Conservation (phyloP, 1,284 basidiomycete genomes). For the Ceratobasidium sp. region DNA sequence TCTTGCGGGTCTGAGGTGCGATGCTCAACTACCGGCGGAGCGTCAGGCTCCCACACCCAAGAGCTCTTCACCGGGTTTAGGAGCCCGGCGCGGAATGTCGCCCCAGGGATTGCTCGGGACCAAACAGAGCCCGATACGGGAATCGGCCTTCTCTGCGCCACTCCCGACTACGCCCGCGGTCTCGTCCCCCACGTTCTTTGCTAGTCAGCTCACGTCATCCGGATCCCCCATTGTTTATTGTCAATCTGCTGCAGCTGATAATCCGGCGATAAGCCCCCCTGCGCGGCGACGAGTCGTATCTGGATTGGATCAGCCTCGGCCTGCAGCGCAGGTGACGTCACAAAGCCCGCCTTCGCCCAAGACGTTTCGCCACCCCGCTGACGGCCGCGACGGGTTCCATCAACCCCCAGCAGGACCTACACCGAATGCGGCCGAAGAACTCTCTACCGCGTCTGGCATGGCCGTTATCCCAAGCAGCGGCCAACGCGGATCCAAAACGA, state of each 20-base stretch:
- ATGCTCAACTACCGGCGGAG: conserved; percentile 27
- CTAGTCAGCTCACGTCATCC: background rate
- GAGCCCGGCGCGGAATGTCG: conserved; percentile 18
- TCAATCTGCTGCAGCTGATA: background rate
- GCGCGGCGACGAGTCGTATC: background rate
- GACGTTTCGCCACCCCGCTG: conserved; percentile 18
- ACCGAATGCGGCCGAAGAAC: background rate
- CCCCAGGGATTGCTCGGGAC: conserved; percentile 9
- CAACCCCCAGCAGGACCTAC: background rate
- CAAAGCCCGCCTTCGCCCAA: background rate
- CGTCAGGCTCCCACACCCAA: background rate
- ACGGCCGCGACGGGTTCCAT: conserved; percentile 20
- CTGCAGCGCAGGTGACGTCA: conserved; percentile 6
- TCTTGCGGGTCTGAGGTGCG: conserved; percentile 7
- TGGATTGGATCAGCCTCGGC: background rate
- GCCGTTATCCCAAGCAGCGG: conserved; percentile 21
- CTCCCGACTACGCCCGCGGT: conserved; percentile 24
- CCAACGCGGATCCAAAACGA: conserved; percentile 6
- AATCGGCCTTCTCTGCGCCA: conserved; percentile 26
- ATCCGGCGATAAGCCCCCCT: background rate
- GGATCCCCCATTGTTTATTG: conserved; percentile 4
- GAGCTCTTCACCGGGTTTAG: background rate
- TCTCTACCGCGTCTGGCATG: background rate
- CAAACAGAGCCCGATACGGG: background rate
- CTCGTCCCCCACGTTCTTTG: conserved; percentile 31